A percentile compares a stretch with the other conserved stretches of the same genome.
Conservation (phyloP, 208 protist genomes). For the Leishmania amazonensis region DNA sequence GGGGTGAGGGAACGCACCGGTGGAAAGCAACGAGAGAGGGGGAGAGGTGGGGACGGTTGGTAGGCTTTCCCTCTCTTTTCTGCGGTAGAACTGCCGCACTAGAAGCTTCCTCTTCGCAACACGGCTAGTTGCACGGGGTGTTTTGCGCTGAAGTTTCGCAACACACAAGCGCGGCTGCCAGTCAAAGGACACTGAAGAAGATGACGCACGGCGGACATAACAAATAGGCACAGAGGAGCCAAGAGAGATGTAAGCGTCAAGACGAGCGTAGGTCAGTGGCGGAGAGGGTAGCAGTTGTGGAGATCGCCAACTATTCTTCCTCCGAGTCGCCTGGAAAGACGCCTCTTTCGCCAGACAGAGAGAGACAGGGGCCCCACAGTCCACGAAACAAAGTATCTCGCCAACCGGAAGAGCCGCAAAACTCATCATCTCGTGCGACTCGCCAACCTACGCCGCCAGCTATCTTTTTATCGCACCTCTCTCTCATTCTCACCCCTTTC, state of each 20-base stretch:
- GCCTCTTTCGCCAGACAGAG: too few relatives aligned
- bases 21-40: neutral
- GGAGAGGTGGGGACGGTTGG: neutral
- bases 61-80: neutral
- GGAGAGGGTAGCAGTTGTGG: too few relatives aligned
- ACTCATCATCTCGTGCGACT: too few relatives aligned
- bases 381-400: too few relatives aligned
- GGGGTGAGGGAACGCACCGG: neutral
- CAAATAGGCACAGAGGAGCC: neutral
- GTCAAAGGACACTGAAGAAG: neutral
- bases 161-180: neutral
- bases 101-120: neutral
- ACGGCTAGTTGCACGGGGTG: too few relatives aligned
- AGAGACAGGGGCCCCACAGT: too few relatives aligned
- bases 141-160: neutral
- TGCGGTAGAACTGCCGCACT: neutral
- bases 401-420: too few relatives aligned
- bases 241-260: neutral
- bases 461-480: too few relatives aligned
- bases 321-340: too few relatives aligned
- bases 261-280: neutral
- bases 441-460: too few relatives aligned
- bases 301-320: too few relatives aligned
- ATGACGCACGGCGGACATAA: neutral
- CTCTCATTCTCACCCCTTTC: too few relatives aligned